Evolutionary conservation across 177 flowering plant genomes (phyloP).

Genomic region (Vitis hybrid): DNA sequence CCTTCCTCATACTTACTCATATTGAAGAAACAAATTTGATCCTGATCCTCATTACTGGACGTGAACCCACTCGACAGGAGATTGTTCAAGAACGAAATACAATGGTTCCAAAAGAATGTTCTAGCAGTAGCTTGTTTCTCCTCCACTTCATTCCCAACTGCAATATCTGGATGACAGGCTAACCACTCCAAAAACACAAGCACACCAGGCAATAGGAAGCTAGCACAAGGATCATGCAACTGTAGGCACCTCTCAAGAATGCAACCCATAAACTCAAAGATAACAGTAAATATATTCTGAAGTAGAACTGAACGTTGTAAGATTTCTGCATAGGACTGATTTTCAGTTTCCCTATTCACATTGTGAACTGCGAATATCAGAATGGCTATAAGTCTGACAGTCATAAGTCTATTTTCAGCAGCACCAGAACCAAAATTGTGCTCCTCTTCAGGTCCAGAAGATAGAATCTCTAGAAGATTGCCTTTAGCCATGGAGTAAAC

Average conservation of each 20-base stretch:
- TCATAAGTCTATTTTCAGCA: conserved; percentile 57
- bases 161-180: conserved; percentile 76
- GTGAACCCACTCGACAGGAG: conserved; percentile 43
- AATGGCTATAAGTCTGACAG: conserved; percentile 68
- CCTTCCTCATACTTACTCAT: conserved; percentile 80
- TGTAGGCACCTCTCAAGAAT: conserved; percentile 60
- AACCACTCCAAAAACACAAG: conserved; percentile 93
- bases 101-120: conserved; percentile 73
- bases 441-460: conserved; percentile 72
- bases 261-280: conserved; percentile 72
- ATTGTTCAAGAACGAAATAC: conserved; percentile 64
- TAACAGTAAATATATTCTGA: conserved; percentile 77
- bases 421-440: conserved; percentile 73
- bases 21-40: conserved; percentile 66
- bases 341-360: conserved; percentile 64
- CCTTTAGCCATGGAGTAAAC: conserved; percentile 53
- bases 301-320: conserved; percentile 83
- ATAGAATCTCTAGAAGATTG: conserved; percentile 61
- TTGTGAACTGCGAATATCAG: conserved; percentile 81
- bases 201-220: conserved; percentile 76
- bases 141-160: conserved; percentile 56
- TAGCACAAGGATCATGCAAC: conserved; percentile 62
- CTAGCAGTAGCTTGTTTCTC: conserved; percentile 66
- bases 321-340: conserved; percentile 89
- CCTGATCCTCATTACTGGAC: conserved; percentile 50